These are phyloP conservation scores for Aspergillus sclerotiicarbonarius DNA, from an alignment of 495 filamentous ascomycete genomes.

Conservation along the genomic window DNA sequence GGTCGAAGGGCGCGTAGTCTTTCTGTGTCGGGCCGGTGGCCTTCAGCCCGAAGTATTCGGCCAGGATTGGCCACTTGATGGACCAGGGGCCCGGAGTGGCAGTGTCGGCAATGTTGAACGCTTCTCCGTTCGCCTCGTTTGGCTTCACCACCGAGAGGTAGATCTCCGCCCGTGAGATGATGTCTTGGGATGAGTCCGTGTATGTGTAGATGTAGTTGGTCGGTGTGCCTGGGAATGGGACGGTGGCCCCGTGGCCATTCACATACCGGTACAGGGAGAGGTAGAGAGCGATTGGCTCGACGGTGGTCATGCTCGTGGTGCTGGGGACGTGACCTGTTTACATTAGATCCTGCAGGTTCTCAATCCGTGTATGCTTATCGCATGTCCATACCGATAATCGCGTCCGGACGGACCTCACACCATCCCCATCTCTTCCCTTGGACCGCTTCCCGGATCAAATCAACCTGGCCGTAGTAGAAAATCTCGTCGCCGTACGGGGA, in stretches of 20 bases:
- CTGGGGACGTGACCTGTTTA: conserved; percentile 12
- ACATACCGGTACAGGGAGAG: conserved; percentile 34
- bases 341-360: neutral
- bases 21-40: neutral
- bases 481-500: conserved; percentile 41
- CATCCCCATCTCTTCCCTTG: conserved; percentile 42
- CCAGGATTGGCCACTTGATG: neutral
- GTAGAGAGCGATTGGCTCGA: conserved; percentile 39
- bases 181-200: conserved; percentile 39
- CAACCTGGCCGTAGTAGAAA: conserved; percentile 49
- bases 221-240: conserved; percentile 36
- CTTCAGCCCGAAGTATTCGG: conserved; percentile 8
- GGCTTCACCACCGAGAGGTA: conserved; percentile 31
- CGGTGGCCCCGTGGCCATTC: conserved; percentile 26
- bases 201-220: conserved; percentile 21
- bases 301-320: conserved; percentile 17
- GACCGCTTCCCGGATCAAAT: conserved; percentile 32
- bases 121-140: conserved; percentile 49
- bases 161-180: conserved; percentile 42
- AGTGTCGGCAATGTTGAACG: conserved; percentile 58
- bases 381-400: conserved; percentile 40
- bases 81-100: conserved; percentile 10
- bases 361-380: conserved; percentile 28
- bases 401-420: conserved; percentile 46
- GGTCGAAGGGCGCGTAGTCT: conserved; percentile 4